A percentile compares a stretch with the other conserved stretches of the same genome.
Conservation (phyloP, 495 filamentous ascomycete species). For the Penicillium subrubescens region DNA sequence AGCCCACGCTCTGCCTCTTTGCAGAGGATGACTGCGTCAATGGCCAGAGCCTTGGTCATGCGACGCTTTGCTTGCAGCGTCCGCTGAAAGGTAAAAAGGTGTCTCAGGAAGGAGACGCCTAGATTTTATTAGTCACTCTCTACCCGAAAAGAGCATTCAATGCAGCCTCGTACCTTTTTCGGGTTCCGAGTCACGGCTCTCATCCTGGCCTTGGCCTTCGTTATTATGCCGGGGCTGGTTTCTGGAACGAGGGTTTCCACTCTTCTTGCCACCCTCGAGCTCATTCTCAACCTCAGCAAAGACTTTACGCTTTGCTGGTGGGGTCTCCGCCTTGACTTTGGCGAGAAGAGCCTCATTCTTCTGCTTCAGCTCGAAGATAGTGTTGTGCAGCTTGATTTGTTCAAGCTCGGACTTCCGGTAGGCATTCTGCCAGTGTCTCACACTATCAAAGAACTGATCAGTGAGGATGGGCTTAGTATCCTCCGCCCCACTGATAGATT, state of each 20-base stretch:
- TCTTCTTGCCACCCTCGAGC: background rate
- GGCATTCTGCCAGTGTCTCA: constrained; percentile 54
- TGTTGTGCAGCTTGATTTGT: constrained; percentile 46
- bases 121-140: constrained; percentile 4
- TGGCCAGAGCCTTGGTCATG: constrained; percentile 22
- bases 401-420: constrained; percentile 47
- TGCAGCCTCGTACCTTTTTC: background rate
- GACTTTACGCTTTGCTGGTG: constrained; percentile 32
- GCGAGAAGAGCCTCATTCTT: constrained; percentile 28
- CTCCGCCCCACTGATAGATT: constrained; percentile 33
- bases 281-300: background rate
- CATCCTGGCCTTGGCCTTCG: background rate
- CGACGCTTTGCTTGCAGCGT: constrained; percentile 18
- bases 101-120: constrained; percentile 35
- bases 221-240: background rate
- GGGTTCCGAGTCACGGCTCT: background rate
- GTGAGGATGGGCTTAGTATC: background rate
- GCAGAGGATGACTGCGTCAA: constrained; percentile 31
- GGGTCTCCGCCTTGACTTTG: constrained; percentile 21
- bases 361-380: constrained; percentile 45
- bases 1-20: constrained; percentile 28
- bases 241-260: constrained; percentile 14
- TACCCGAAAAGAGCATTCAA: constrained; percentile 1
- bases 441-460: constrained; percentile 48
- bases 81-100: constrained; percentile 36